phyloP scores from a whole-genome alignment of 345 rosid species.

The Firmiana major region DNA sequence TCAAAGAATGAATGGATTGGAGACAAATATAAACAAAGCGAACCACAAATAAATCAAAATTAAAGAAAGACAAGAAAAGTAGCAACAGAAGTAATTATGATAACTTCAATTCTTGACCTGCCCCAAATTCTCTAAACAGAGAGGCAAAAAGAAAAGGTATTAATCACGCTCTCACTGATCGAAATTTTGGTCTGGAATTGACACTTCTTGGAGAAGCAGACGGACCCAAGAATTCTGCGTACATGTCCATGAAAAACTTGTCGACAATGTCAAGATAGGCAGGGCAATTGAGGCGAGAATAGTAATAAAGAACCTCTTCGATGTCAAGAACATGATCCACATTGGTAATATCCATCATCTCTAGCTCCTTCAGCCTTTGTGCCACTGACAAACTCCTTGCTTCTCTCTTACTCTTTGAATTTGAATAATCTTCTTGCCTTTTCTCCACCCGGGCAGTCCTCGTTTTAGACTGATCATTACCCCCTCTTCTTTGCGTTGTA shows the following conservation, averaged over 20 bases:
- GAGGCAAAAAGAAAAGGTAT: neutral
- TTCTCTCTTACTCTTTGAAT: constrained; percentile 20
- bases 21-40: neutral
- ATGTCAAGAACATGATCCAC: constrained; percentile 62
- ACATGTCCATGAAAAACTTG: constrained; percentile 64
- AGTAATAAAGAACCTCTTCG: constrained; percentile 70
- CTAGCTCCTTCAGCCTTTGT: constrained; percentile 62
- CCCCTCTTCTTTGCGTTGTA: neutral
- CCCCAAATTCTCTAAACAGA: neutral
- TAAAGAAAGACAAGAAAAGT: neutral
- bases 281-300: constrained; percentile 70
- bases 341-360: constrained; percentile 54
- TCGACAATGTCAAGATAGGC: constrained; percentile 68
- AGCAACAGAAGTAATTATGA: neutral
- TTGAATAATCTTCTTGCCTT: constrained; percentile 14
- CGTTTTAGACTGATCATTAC: constrained; percentile 14
- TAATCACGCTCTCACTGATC: constrained; percentile 5
- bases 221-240: constrained; percentile 38
- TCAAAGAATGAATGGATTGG: neutral
- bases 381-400: constrained; percentile 37
- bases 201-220: constrained; percentile 14
- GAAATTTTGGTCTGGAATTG: constrained; percentile 19
- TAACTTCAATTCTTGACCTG: neutral
- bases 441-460: neutral
- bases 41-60: neutral